These are phyloP conservation scores for Tympanopsis confertula DNA, from an alignment of 2,329 filamentous ascomycete genomes.

Conservation along the genomic window DNA sequence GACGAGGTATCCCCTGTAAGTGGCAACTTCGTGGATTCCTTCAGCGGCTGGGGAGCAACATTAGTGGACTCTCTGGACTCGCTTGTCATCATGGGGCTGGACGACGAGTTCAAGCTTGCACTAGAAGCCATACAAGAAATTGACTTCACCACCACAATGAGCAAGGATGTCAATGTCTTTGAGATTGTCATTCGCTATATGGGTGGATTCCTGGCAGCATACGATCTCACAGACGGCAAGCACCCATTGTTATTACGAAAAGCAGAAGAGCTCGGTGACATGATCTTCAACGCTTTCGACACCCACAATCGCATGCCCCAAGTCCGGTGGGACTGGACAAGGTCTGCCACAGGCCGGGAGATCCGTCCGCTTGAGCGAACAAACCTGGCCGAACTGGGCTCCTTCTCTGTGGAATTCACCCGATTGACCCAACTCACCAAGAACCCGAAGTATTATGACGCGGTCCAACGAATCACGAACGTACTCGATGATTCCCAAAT, in stretches of 20 bases:
- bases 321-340: conserved; percentile 10
- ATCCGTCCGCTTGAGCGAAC: conserved; percentile 12
- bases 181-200: conserved; percentile 25
- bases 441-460: conserved; percentile 22
- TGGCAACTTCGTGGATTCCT: background rate
- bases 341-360: conserved; percentile 8
- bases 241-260: conserved; percentile 15
- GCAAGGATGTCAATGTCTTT: conserved; percentile 17
- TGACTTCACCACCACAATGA: background rate
- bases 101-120: background rate
- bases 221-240: conserved; percentile 16
- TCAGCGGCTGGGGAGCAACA: background rate
- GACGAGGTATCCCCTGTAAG: background rate
- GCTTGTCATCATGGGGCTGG: background rate
- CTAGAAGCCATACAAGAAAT: background rate
- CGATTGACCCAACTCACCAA: conserved; percentile 22
- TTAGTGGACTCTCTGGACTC: background rate
- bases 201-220: conserved; percentile 21
- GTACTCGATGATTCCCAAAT: conserved; percentile 17
- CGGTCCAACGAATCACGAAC: conserved; percentile 19
- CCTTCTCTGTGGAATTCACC: conserved; percentile 26
- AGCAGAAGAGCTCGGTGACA: conserved; percentile 15
- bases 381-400: conserved; percentile 21
- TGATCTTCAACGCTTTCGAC: conserved; percentile 12
- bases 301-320: conserved; percentile 8